These are phyloP conservation scores for Fusarium sp. DNA, from an alignment of 2,329 filamentous ascomycete genomes.

Conservation along the genomic window DNA sequence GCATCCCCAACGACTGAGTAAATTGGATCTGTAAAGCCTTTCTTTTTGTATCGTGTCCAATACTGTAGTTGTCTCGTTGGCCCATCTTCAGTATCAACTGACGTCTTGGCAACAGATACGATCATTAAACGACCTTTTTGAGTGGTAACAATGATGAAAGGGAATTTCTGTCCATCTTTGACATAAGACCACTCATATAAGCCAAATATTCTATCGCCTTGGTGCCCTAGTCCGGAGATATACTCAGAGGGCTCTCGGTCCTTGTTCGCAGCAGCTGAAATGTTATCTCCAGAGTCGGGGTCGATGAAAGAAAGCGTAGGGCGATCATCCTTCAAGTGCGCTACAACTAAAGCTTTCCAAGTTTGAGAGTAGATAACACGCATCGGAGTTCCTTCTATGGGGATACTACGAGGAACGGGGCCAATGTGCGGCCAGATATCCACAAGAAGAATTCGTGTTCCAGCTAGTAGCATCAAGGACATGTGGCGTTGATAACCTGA, in stretches of 20 bases:
- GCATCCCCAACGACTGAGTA: constrained; percentile 68
- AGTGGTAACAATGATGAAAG: constrained; percentile 73
- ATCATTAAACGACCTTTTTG: constrained; percentile 68
- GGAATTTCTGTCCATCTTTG: constrained; percentile 69
- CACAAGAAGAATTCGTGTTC: constrained; percentile 64
- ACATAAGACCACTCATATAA: constrained; percentile 74
- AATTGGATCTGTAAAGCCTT: constrained; percentile 62
- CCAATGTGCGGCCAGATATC: constrained; percentile 62
- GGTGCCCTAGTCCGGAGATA: constrained; percentile 68
- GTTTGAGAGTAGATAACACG: constrained; percentile 68
- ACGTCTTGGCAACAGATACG: constrained; percentile 60
- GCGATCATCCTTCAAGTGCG: constrained; percentile 57
- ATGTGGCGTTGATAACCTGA: constrained; percentile 56
- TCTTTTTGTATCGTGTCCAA: constrained; percentile 67
- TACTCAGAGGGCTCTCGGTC: constrained; percentile 59
- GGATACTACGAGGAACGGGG: constrained; percentile 64
- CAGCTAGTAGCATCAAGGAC: constrained; percentile 64
- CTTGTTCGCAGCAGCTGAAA: constrained; percentile 63
- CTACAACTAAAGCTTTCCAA: constrained; percentile 68
- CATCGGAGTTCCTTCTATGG: constrained; percentile 62
- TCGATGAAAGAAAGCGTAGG: constrained; percentile 70
- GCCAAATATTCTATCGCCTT: constrained; percentile 70
- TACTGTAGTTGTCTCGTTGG: constrained; percentile 57
- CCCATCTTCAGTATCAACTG: constrained; percentile 32
- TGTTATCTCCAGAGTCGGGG: constrained; percentile 64